phyloP scores from a whole-genome alignment of 169 alveolate genomes.

The Plasmodium gaboni region DNA sequence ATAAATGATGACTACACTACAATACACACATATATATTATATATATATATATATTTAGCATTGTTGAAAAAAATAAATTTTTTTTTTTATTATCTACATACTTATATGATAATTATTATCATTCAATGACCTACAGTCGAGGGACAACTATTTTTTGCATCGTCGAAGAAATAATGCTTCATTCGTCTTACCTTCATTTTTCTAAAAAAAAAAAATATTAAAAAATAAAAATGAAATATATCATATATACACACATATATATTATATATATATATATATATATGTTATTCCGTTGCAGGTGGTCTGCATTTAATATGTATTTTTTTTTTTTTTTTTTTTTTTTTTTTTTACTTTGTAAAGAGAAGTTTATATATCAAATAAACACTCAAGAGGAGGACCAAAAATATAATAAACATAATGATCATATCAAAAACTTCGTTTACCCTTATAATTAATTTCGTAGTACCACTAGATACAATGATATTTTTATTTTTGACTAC shows the following conservation, averaged over 20 bases:
- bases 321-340: background rate
- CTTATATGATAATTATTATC: too few relatives aligned
- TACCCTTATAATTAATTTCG: slow-evolving; percentile 18
- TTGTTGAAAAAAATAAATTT: too few relatives aligned
- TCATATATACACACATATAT: too few relatives aligned
- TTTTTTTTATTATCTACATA: too few relatives aligned
- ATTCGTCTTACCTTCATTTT: slow-evolving; percentile 19
- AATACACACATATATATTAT: too few relatives aligned
- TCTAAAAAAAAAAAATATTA: slow-evolving; percentile 12
- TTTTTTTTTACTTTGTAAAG: slow-evolving; percentile 7
- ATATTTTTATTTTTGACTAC: slow-evolving; percentile 17
- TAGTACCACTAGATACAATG: slow-evolving; percentile 29
- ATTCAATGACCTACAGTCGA: slow-evolving; percentile 26
- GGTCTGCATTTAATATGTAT: too few relatives aligned
- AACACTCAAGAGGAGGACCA: slow-evolving; percentile 9
- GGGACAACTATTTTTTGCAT: slow-evolving; percentile 41
- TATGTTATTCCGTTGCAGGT: too few relatives aligned
- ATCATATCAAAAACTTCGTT: slow-evolving; percentile 28
- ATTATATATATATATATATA: too few relatives aligned
- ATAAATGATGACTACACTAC: too few relatives aligned
- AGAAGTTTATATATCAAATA: background rate
- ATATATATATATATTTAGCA: too few relatives aligned
- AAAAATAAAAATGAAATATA: too few relatives aligned
- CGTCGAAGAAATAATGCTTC: slow-evolving; percentile 50
- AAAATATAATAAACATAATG: slow-evolving; percentile 6